These are phyloP conservation scores for Diaporthe ampelina DNA, from an alignment of 2,329 filamentous ascomycete genomes.

Conservation along the genomic window DNA sequence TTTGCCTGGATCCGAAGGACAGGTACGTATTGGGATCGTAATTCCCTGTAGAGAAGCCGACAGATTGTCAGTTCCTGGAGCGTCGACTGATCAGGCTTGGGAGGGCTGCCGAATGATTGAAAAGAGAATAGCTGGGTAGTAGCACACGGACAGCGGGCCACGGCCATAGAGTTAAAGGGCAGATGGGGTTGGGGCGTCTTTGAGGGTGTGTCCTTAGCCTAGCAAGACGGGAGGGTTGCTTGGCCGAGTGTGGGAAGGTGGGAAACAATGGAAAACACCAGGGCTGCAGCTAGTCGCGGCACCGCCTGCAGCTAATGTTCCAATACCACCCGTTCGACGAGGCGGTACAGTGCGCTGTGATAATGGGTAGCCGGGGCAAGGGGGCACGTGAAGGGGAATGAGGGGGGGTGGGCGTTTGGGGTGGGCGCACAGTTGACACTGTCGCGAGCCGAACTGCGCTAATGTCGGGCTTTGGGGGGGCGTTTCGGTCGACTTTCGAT, in stretches of 20 bases:
- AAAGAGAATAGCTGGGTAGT: slow-evolving; percentile 66
- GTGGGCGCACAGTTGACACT: slow-evolving; percentile 41
- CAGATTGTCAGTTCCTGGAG: slow-evolving; percentile 54
- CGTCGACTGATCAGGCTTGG: slow-evolving; percentile 61
- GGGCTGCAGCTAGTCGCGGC: slow-evolving; percentile 41
- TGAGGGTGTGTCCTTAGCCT: slow-evolving; percentile 36
- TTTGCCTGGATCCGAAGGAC: slow-evolving; percentile 44
- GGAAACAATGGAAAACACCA: slow-evolving; percentile 41
- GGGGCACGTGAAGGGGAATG: slow-evolving; percentile 29
- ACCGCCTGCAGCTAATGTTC: slow-evolving; percentile 46
- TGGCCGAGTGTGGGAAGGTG: slow-evolving; percentile 49
- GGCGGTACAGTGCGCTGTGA: slow-evolving; percentile 39
- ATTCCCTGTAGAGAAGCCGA: slow-evolving; percentile 57
- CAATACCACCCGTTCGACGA: slow-evolving; percentile 41
- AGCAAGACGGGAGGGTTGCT: slow-evolving; percentile 42
- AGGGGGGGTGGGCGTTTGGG: not conserved
- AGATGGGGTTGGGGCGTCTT: slow-evolving; percentile 47
- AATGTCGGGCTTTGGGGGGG: slow-evolving; percentile 38
- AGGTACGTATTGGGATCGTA: slow-evolving; percentile 53
- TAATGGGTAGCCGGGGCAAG: slow-evolving; percentile 33
- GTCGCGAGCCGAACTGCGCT: slow-evolving; percentile 44
- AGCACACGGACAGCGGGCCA: slow-evolving; percentile 61
- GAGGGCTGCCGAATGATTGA: slow-evolving; percentile 63
- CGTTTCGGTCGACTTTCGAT: slow-evolving; percentile 20
- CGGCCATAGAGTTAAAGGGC: slow-evolving; percentile 56